Conservation (phyloP, 176 grass and related monocot species). For the Typha latifolia region DNA sequence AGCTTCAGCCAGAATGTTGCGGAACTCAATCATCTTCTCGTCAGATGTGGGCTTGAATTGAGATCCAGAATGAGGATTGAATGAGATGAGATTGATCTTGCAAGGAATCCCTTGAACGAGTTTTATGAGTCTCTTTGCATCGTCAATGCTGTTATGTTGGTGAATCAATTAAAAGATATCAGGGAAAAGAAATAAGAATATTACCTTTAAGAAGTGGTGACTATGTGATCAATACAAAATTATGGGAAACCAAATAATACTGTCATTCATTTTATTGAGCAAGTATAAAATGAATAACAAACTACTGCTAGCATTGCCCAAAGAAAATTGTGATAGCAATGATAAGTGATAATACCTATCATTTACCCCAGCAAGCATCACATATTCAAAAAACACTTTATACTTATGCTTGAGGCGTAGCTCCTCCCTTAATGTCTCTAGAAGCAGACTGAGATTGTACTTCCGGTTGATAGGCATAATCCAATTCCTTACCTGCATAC, state of each 20-base stretch:
- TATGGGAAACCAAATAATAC: too few relatives aligned
- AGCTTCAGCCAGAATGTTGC: slow-evolving; percentile 57
- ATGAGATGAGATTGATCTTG: slow-evolving; percentile 92
- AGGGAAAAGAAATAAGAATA: too few relatives aligned
- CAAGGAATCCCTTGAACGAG: slow-evolving; percentile 69
- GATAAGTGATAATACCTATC: slow-evolving; percentile 49
- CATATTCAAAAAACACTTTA: slow-evolving; percentile 87
- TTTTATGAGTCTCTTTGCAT: slow-evolving; percentile 72
- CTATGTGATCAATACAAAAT: too few relatives aligned
- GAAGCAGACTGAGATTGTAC: slow-evolving; percentile 75
- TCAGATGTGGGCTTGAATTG: slow-evolving; percentile 73
- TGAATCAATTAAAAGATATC: neutral
- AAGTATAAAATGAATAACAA: too few relatives aligned
- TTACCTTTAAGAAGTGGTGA: too few relatives aligned
- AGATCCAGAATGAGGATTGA: slow-evolving; percentile 75
- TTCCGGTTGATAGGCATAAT: slow-evolving; percentile 97
- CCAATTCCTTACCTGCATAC: slow-evolving; percentile 91
- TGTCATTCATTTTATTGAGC: too few relatives aligned
- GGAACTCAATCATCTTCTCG: slow-evolving; percentile 80
- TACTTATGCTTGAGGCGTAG: slow-evolving; percentile 44
- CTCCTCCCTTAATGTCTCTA: slow-evolving; percentile 61
- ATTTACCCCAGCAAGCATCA: slow-evolving; percentile 94
- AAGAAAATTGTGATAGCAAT: neutral
- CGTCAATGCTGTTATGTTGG: slow-evolving; percentile 43
- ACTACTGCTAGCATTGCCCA: neutral